phyloP scores from a whole-genome alignment of 2,329 filamentous ascomycete genomes.

The Aspergillus tubingensis region DNA sequence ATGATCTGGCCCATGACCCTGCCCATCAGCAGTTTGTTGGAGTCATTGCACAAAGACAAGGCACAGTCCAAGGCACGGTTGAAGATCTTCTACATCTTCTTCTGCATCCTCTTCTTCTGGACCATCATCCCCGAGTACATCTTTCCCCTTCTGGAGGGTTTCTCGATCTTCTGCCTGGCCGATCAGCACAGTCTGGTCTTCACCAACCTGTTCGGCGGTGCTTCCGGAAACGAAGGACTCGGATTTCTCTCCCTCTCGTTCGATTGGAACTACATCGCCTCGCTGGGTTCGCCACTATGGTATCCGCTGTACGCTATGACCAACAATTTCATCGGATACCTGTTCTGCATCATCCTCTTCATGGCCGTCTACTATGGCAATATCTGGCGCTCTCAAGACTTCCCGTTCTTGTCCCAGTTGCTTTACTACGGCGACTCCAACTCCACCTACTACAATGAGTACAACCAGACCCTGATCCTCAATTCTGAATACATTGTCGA shows the following conservation, averaged over 20 bases:
- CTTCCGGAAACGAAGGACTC: slow-evolving; percentile 6
- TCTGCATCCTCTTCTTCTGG: slow-evolving; percentile 3
- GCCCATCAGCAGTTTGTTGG: slow-evolving; percentile 1
- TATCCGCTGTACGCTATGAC: slow-evolving; percentile 5
- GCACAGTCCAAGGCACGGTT: background rate
- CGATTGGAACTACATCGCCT: slow-evolving; percentile 9
- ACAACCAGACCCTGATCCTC: slow-evolving; percentile 7
- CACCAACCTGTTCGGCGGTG: slow-evolving; percentile 5
- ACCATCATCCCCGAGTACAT: slow-evolving; percentile 7
- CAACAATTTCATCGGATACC: slow-evolving; percentile 8
- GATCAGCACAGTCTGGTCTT: slow-evolving; percentile 5
- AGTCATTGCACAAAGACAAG: slow-evolving; percentile 6
- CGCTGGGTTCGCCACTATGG: slow-evolving; percentile 2
- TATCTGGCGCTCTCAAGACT: slow-evolving; percentile 6
- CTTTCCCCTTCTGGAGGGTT: slow-evolving; percentile 1
- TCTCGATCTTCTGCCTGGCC: slow-evolving; percentile 8
- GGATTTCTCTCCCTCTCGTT: slow-evolving; percentile 3
- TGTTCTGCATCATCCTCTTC: slow-evolving; percentile 4
- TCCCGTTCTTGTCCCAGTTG: slow-evolving; percentile 5
- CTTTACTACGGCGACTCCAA: slow-evolving; percentile 10
- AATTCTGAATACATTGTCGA: background rate
- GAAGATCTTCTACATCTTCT: slow-evolving; percentile 10
- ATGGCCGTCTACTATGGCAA: slow-evolving; percentile 8
- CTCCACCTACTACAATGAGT: slow-evolving; percentile 5
- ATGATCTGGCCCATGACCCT: slow-evolving; percentile 11